phyloP scores from a whole-genome alignment of 805 yeast genomes.

The Cephaloascus albidus region DNA sequence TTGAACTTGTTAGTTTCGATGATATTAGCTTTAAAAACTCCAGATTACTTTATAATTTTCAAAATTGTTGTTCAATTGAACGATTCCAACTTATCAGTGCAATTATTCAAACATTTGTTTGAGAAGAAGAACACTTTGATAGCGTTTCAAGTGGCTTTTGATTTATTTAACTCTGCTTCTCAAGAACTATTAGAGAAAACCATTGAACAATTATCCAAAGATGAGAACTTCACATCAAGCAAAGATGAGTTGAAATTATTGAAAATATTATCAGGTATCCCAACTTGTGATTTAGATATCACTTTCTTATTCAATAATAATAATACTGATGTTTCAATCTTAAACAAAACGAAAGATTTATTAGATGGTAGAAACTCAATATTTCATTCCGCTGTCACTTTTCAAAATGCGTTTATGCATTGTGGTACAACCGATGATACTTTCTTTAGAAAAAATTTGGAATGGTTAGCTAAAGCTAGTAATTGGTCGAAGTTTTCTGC shows the following conservation, averaged over 20 bases:
- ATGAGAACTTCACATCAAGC: constrained; percentile 11
- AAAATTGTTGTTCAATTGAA: constrained; percentile 85
- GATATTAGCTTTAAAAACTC: constrained; percentile 45
- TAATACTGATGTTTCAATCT: constrained; percentile 74
- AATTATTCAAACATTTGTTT: constrained; percentile 56
- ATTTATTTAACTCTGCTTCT: constrained; percentile 82
- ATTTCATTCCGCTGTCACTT: constrained; percentile 92
- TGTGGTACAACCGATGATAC: constrained; percentile 95
- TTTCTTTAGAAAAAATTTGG: constrained; percentile 81
- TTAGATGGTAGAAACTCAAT: constrained; percentile 90
- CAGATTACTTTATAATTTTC: constrained; percentile 78
- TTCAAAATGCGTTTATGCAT: constrained; percentile 89
- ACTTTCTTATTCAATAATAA: constrained; percentile 83
- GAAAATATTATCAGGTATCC: constrained; percentile 78
- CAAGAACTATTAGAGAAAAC: constrained; percentile 72
- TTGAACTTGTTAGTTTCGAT: constrained; percentile 54
- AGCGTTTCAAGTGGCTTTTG: constrained; percentile 93
- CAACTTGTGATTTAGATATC: constrained; percentile 86
- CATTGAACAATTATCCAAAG: constrained; percentile 24
- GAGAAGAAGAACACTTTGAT: constrained; percentile 40
- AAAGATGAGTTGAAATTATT: constrained; percentile 37
- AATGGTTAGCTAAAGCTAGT: constrained; percentile 96
- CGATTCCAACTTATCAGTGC: constrained; percentile 60
- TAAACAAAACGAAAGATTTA: constrained; percentile 70
- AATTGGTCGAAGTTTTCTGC: constrained; percentile 98